Evolutionary conservation across 2,329 filamentous ascomycete species (phyloP), one percentile per base, ranked within the genome.

Genomic region (Aspergillus ochraceoroseus): DNA sequence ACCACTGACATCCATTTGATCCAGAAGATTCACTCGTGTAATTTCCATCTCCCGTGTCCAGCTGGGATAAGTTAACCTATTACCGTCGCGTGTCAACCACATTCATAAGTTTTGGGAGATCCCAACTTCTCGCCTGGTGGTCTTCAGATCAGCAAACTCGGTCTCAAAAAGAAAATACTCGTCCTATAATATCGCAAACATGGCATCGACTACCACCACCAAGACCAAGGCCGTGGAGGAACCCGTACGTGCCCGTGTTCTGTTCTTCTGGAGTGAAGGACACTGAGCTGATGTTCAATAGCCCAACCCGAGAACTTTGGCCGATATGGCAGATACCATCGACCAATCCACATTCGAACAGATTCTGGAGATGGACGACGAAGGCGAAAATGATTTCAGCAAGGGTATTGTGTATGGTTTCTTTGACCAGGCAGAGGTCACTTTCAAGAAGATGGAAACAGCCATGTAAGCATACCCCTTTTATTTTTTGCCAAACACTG

Each of bases 311-410:
- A 49, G 33, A 20, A 71, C 66, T 46, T 64, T 80, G 56, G 72
- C 74, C 44, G 78, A 85, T 45, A 78, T 87, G 51, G 81, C 79
- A 44, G 85, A 92, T 51, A 75, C 75, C 61, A 82, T 98, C 66
- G 90, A 96, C 64, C 70, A 73, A 46, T 63, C 67, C 40, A 94
- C 88, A 41, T 98, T 98, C 58, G 81, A 83, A 56, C 92, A 96
- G 72, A 96, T 98, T 63, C 79, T 96, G 48, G 92, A 96, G 67
- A 95, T 98, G 90, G 92, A 98, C 64, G 92, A 96, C 50, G 85
- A 86, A 50, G 83, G 89, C 7, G 85, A 90, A 49, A 77, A 82
- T 55, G 87, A 95, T 33, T 96, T 96, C 73, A 94, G 85, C 69
- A 79, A 75, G 56, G 83, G 84, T 46, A 89, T 98, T 52, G 89